These are phyloP conservation scores for Recurvomyces mirabilis DNA, from an alignment of 495 filamentous ascomycete species.

Conservation along the genomic window DNA sequence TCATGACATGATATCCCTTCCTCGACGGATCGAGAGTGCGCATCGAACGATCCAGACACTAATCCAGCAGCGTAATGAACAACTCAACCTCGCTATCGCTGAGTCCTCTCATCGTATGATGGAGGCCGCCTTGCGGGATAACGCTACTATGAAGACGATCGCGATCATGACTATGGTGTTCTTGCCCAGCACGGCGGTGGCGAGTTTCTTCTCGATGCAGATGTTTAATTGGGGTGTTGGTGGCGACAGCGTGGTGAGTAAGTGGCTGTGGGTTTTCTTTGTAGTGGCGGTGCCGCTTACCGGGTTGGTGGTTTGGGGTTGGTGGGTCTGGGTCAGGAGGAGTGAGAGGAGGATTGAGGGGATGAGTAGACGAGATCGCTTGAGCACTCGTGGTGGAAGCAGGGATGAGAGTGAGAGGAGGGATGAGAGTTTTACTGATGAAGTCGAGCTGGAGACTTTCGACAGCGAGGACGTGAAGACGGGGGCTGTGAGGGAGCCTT, in stretches of 20 bases:
- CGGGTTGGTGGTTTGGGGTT: not conserved
- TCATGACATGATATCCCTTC: slow-evolving; percentile 5
- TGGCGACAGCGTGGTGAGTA: not conserved
- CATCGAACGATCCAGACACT: slow-evolving; percentile 3
- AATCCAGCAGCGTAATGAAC: slow-evolving; percentile 9
- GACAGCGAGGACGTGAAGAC: too few species aligned
- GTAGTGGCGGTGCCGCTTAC: slow-evolving; percentile 7
- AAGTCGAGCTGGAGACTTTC: too few species aligned
- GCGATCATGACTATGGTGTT: slow-evolving; percentile 20
- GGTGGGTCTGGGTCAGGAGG: slow-evolving; percentile 3
- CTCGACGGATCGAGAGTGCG: slow-evolving; percentile 2
- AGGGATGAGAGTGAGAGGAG: too few species aligned
- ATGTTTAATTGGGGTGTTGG: slow-evolving; percentile 10
- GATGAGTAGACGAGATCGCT: too few species aligned
- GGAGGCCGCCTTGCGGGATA: slow-evolving; percentile 1
- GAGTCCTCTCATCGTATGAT: slow-evolving; percentile 5
- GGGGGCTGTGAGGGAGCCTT: too few species aligned
- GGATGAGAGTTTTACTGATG: too few species aligned
- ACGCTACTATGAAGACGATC: slow-evolving; percentile 20
- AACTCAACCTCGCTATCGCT: slow-evolving; percentile 10
- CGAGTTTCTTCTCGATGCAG: slow-evolving; percentile 9
- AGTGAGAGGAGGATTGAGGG: not conserved
- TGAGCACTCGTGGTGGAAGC: too few species aligned
- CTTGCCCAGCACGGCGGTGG: slow-evolving; percentile 17
- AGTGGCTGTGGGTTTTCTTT: slow-evolving; percentile 9